These are phyloP conservation scores for Arthrobotrys musiformis DNA, from an alignment of 2,329 filamentous ascomycete species.

Conservation along the genomic window DNA sequence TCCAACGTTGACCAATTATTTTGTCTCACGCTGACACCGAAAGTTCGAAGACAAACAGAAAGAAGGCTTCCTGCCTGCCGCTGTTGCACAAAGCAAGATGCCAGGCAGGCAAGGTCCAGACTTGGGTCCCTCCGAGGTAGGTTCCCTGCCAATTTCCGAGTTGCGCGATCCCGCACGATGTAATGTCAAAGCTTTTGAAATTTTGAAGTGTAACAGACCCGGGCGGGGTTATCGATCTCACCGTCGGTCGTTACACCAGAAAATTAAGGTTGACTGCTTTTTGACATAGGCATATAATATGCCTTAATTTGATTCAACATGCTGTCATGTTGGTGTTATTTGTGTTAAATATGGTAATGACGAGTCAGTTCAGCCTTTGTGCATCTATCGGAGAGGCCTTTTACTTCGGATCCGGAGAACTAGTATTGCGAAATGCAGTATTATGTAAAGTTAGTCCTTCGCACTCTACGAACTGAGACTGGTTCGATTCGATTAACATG, in stretches of 20 bases:
- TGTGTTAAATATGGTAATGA: too few species aligned
- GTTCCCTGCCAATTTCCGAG: conserved; percentile 22
- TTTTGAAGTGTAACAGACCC: not conserved
- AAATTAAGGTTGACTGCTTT: conserved; percentile 18
- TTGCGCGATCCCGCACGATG: conserved; percentile 21
- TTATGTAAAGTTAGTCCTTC: too few species aligned
- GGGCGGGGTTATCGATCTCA: conserved; percentile 12
- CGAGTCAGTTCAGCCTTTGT: not conserved
- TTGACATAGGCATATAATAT: not conserved
- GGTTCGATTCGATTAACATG: conserved; percentile 15
- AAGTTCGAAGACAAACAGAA: too few species aligned
- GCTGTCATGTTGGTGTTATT: too few species aligned
- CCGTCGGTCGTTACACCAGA: conserved; percentile 15
- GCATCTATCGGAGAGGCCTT: not conserved
- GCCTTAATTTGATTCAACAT: not conserved
- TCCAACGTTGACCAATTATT: conserved; percentile 3
- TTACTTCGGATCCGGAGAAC: too few species aligned
- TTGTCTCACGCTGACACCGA: conserved; percentile 10
- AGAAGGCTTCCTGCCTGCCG: conserved; percentile 13
- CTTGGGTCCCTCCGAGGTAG: not conserved
- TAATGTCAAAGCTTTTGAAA: not conserved
- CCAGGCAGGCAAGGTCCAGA: conserved; percentile 12
- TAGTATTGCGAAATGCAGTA: too few species aligned
- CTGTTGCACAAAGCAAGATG: conserved; percentile 13
- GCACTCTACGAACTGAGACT: not conserved